Conservation (phyloP, 306 rosid species). For the Acmispon strigosus region DNA sequence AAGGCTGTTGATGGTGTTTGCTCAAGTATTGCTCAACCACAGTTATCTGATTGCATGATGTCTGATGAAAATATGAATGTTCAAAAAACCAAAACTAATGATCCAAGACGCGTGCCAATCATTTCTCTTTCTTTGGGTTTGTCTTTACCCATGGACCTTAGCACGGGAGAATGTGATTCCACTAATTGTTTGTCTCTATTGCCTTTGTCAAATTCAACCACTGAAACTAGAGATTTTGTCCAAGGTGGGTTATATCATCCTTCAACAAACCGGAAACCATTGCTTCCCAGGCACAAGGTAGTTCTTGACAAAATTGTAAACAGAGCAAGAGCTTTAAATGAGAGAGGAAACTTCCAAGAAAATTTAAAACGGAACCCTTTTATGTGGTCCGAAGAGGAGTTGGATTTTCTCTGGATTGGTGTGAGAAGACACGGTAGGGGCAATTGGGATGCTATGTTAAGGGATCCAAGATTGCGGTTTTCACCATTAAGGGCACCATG, state of each 20-base stretch:
- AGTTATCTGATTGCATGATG: slow-evolving; percentile 22
- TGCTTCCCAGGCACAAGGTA: slow-evolving; percentile 32
- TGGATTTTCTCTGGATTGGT: slow-evolving; percentile 74
- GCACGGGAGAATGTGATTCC: slow-evolving; percentile 27
- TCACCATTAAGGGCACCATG: slow-evolving; percentile 40
- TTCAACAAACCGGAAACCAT: slow-evolving; percentile 28
- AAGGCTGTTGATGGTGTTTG: slow-evolving; percentile 21
- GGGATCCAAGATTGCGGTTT: slow-evolving; percentile 57
- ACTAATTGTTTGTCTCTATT: slow-evolving; percentile 22
- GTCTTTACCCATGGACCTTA: slow-evolving; percentile 36
- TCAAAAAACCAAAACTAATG: slow-evolving; percentile 20
- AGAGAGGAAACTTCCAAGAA: slow-evolving; percentile 33
- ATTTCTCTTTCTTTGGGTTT: slow-evolving; percentile 46
- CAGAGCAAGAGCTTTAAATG: slow-evolving; percentile 39
- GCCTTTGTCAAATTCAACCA: slow-evolving; percentile 28
- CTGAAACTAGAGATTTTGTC: slow-evolving; percentile 30
- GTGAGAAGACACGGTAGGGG: slow-evolving; percentile 63
- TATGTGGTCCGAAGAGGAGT: slow-evolving; percentile 70
- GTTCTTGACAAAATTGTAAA: slow-evolving; percentile 40
- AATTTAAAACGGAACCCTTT: slow-evolving; percentile 21
- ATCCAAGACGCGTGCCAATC: slow-evolving; percentile 10
- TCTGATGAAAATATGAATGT: slow-evolving; percentile 28
- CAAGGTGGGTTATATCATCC: slow-evolving; percentile 32
- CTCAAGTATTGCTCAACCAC: slow-evolving; percentile 28
- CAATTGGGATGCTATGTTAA: slow-evolving; percentile 62